Conservation (phyloP, 352 stramenopile species). For the Pythium brachiatum region DNA sequence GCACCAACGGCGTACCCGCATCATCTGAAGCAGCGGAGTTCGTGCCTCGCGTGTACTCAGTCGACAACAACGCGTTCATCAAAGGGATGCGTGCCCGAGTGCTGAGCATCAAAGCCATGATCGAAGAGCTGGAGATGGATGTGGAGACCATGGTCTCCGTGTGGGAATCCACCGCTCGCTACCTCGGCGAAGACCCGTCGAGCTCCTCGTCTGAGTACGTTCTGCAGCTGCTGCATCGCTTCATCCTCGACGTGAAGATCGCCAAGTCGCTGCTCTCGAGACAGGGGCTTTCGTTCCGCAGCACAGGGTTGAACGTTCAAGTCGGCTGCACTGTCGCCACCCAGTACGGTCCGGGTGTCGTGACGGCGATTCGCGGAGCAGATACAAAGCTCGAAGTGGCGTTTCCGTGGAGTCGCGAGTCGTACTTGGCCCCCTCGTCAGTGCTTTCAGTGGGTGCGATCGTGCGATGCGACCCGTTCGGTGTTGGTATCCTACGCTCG, state of each 20-base stretch:
- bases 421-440: slow-evolving; percentile 46
- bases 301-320: slow-evolving; percentile 12
- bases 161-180: slow-evolving; percentile 64
- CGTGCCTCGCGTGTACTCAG: slow-evolving; percentile 43
- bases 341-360: slow-evolving; percentile 52
- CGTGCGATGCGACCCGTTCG: slow-evolving; percentile 49
- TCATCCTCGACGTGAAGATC: slow-evolving; percentile 76
- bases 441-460: slow-evolving; percentile 48
- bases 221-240: slow-evolving; percentile 63
- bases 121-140: slow-evolving; percentile 67
- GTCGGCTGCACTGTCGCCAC: slow-evolving; percentile 69
- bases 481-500: slow-evolving; percentile 59
- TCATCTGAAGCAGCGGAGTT: slow-evolving; percentile 14
- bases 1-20: background rate
- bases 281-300: slow-evolving; percentile 48
- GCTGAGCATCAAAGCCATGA: slow-evolving; percentile 44
- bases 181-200: slow-evolving; percentile 60
- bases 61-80: slow-evolving; percentile 56
- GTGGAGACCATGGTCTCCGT: slow-evolving; percentile 52
- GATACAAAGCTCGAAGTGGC: slow-evolving; percentile 63
- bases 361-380: slow-evolving; percentile 49
- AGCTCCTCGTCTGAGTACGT: slow-evolving; percentile 71
- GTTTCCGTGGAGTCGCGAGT: slow-evolving; percentile 65
- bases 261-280: slow-evolving; percentile 59
- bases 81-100: slow-evolving; percentile 43